A percentile compares a stretch with the other conserved stretches of the same genome.
Evolutionary conservation across 2,329 filamentous ascomycete genomes (phyloP).

Genomic region (Drechslerella coelobrocha): DNA sequence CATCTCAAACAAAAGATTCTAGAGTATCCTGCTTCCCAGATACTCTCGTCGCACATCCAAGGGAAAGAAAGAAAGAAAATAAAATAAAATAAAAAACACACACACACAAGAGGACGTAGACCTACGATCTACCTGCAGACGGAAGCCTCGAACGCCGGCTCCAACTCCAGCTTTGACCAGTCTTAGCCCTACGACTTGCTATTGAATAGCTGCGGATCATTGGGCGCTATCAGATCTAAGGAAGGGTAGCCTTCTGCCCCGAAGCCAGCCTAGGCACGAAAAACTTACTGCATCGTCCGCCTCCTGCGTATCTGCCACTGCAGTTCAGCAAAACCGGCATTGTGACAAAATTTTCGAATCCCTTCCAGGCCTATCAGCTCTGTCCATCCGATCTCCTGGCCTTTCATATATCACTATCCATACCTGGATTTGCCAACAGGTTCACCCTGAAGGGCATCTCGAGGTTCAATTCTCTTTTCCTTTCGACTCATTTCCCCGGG

Average conservation of each 20-base stretch:
- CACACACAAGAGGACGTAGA: constrained; percentile 1
- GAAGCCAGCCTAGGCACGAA: constrained; percentile 32
- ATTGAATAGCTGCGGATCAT: constrained; percentile 27
- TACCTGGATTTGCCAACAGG: too few species aligned
- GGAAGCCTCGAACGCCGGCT: constrained; percentile 12
- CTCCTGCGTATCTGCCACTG: constrained; percentile 15
- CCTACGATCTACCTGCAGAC: neutral
- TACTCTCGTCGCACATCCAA: neutral
- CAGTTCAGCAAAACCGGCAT: constrained; percentile 17
- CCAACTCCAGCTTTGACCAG: neutral
- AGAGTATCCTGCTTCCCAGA: neutral
- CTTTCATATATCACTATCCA: constrained; percentile 19
- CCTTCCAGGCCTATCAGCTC: constrained; percentile 10
- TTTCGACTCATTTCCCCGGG: constrained; percentile 17
- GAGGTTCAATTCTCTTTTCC: constrained; percentile 4
- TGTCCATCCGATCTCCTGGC: constrained; percentile 15
- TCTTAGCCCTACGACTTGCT: neutral
- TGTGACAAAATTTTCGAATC: constrained; percentile 13
- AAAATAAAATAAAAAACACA: neutral
- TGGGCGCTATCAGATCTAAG: constrained; percentile 18
- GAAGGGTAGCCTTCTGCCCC: constrained; percentile 31
- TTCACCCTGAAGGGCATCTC: constrained; percentile 11
- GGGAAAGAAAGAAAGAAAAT: neutral
- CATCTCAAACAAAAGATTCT: constrained; percentile 6
- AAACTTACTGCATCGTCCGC: constrained; percentile 20